These are phyloP conservation scores for Macroventuria anomochaeta DNA, from an alignment of 2,329 filamentous ascomycete species.

Conservation along the genomic window DNA sequence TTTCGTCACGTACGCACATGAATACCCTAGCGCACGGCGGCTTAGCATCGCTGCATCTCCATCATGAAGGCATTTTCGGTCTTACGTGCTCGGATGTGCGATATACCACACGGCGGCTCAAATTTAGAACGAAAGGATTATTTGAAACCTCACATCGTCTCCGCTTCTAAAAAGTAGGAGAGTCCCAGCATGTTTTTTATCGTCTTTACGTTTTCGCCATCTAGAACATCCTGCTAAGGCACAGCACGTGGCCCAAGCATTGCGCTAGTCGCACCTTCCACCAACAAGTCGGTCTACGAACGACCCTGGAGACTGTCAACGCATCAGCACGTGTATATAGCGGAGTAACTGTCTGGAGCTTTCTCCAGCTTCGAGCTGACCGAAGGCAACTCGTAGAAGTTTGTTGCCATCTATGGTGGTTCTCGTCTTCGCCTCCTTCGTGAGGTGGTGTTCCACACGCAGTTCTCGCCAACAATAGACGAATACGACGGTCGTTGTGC, in stretches of 20 bases:
- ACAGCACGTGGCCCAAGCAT: too few species aligned
- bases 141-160: not conserved
- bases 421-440: not conserved
- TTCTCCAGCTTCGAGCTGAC: not conserved
- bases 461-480: not conserved
- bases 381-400: not conserved
- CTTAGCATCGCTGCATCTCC: slow-evolving; percentile 5
- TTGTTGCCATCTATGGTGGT: not conserved
- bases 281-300: not conserved
- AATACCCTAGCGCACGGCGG: slow-evolving; percentile 15
- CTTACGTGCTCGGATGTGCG: not conserved
- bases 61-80: slow-evolving; percentile 11
- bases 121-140: not conserved
- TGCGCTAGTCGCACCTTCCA: not conserved
- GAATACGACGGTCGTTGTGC: not conserved
- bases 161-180: not conserved
- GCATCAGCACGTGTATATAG: slow-evolving; percentile 3
- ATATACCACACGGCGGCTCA: not conserved
- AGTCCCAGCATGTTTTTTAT: too few species aligned
- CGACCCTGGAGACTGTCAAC: too few species aligned
- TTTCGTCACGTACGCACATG: slow-evolving; percentile 1
- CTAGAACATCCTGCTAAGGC: too few species aligned
- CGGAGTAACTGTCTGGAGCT: not conserved
- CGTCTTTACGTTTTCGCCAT: too few species aligned
- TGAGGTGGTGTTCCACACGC: not conserved